phyloP scores from a whole-genome alignment of 495 filamentous ascomycete species.

The Ramalina intermedia region DNA sequence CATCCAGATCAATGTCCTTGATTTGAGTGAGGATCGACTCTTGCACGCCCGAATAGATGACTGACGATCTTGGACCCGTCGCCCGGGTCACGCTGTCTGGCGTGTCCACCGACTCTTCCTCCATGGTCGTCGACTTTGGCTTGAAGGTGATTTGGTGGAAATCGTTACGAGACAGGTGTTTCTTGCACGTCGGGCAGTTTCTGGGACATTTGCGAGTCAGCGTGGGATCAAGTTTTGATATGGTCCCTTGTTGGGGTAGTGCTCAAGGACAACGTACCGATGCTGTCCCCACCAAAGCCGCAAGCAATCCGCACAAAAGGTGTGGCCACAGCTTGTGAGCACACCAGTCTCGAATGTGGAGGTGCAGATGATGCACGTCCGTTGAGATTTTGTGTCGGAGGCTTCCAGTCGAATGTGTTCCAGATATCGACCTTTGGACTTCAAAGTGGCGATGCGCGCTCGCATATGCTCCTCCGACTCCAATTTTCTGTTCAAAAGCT shows the following conservation, averaged over 20 bases:
- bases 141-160: conserved; percentile 76
- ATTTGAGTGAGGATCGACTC: conserved; percentile 61
- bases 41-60: conserved; percentile 68
- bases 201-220: no score
- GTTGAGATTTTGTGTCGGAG: conserved; percentile 35
- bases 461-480: conserved; percentile 22
- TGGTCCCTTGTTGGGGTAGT: no score
- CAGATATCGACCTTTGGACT: conserved; percentile 61
- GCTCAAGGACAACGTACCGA: conserved; percentile 3
- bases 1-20: conserved; percentile 60
- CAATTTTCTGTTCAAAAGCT: conserved; percentile 31
- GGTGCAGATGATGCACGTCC: conserved; percentile 71
- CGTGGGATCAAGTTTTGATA: no score
- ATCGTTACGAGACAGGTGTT: conserved; percentile 40
- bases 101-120: conserved; percentile 40
- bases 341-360: conserved; percentile 58
- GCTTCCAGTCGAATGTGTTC: conserved; percentile 44
- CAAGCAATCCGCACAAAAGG: conserved; percentile 80
- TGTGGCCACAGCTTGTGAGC: conserved; percentile 80
- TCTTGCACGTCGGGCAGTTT: conserved; percentile 70
- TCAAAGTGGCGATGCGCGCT: conserved; percentile 41
- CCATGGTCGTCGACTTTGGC: conserved; percentile 51
- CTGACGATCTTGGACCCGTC: conserved; percentile 19
- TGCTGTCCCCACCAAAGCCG: conserved; percentile 54
- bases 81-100: background rate